Conservation (phyloP, 306 rosid genomes). For the peach (Prunus persica) region DNA sequence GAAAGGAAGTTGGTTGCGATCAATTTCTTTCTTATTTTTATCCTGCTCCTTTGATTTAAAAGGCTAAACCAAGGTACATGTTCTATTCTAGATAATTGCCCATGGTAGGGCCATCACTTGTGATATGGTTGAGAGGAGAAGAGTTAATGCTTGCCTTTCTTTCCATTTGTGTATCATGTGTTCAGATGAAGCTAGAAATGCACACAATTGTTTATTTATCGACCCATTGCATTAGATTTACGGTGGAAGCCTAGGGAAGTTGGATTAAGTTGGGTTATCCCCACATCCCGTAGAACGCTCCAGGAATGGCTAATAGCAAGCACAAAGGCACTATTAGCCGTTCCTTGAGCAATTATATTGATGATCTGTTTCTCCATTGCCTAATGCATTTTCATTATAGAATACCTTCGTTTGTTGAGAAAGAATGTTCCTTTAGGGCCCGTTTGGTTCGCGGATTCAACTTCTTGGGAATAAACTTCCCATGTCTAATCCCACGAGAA, state of each 20-base stretch:
- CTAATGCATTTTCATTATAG: neutral
- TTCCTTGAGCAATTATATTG: neutral
- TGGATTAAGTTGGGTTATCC: neutral
- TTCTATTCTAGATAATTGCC: neutral
- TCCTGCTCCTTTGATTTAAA: neutral
- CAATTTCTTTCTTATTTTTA: neutral
- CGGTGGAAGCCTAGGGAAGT: neutral
- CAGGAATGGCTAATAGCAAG: neutral
- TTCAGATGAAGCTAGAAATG: neutral
- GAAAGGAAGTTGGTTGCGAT: slow-evolving; percentile 2
- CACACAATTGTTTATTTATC: neutral
- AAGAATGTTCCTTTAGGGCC: neutral
- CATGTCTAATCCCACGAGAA: no score
- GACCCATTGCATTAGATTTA: neutral
- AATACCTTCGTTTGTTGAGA: neutral
- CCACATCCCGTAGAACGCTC: neutral
- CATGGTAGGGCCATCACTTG: neutral
- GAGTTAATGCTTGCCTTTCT: neutral
- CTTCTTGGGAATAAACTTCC: no score
- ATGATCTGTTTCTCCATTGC: neutral
- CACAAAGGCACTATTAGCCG: neutral
- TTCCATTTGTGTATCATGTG: neutral
- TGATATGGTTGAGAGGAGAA: neutral
- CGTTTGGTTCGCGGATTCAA: no score
- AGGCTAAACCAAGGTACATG: neutral